Base-by-base conservation (phyloP, 768 basidiomycete species). In the Tylopilus sp. region DNA sequence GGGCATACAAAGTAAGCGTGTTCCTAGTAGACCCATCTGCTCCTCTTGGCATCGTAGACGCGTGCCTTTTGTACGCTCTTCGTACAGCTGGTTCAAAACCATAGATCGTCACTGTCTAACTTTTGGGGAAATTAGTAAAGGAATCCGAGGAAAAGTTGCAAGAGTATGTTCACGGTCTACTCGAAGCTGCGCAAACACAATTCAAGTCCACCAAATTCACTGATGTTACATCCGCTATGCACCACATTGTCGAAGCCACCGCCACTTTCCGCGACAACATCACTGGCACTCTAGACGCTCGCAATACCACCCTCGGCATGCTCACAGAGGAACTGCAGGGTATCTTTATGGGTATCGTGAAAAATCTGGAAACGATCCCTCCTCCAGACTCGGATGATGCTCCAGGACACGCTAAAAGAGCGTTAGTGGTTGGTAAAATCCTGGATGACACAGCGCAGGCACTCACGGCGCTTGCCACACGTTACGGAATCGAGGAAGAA, bases 41-140 rank as follows among this genome's bases (percentile, higher is more conserved):
- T n/a, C n/a, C n/a, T n/a, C n/a, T n/a, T n/a, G n/a, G n/a, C n/a
- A n/a, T n/a, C n/a, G n/a, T n/a, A n/a, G n/a, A n/a, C n/a, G n/a
- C n/a, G n/a, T n/a, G n/a, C n/a, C n/a, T n/a, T n/a, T n/a, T n/a
- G n/a, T n/a, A n/a, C n/a, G n/a, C n/a, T n/a, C n/a, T n/a, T n/a
- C n/a, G n/a, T n/a, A n/a, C n/a, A n/a, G n/a, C n/a, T n/a, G n/a
- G n/a, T n/a, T n/a, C n/a, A n/a, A n/a, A n/a, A n/a, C n/a, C n/a
- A n/a, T n/a, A n/a, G n/a, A n/a, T n/a, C n/a, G n/a, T n/a, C n/a
- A n/a, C n/a, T n/a, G n/a, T 24, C 42, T 6, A 43, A 61, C 31
- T 57, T 54, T 48, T 60, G 48, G 62, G 58, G n/a, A n/a, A 63
- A 9, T 24, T 5, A 22, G 58, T 33, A 0, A 51, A 48, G 21